Conservation (phyloP, 768 basidiomycete genomes). For the Mycena albidolilacea region DNA sequence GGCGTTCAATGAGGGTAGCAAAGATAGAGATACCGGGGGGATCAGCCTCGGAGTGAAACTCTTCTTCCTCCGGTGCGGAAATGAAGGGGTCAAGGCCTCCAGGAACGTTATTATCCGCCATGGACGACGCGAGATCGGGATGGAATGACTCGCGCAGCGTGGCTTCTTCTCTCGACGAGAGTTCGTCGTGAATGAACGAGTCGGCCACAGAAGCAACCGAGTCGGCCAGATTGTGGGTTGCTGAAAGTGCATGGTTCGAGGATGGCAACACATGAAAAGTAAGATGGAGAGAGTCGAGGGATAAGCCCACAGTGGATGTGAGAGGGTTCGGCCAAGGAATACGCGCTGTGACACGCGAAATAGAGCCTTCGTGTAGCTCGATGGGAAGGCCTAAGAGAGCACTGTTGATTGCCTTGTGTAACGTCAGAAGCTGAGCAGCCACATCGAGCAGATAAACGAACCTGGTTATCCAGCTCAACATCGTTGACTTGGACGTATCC, state of each 20-base stretch:
- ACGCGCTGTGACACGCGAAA: slow-evolving; percentile 81
- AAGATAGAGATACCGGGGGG: slow-evolving; percentile 86
- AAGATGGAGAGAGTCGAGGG: slow-evolving; percentile 77
- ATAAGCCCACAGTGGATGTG: slow-evolving; percentile 79
- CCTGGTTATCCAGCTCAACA: slow-evolving; percentile 83
- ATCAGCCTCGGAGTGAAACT: slow-evolving; percentile 63
- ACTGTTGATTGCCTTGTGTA: slow-evolving; percentile 81
- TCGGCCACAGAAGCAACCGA: slow-evolving; percentile 91
- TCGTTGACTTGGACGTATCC: slow-evolving; percentile 91
- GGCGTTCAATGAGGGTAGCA: slow-evolving; percentile 82
- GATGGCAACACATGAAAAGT: slow-evolving; percentile 65
- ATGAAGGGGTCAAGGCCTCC: slow-evolving; percentile 77
- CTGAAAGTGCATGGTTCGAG: slow-evolving; percentile 40
- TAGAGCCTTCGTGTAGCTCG: slow-evolving; percentile 75
- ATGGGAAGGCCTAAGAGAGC: slow-evolving; percentile 78
- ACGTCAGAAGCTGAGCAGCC: slow-evolving; percentile 27
- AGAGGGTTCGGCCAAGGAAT: slow-evolving; percentile 92
- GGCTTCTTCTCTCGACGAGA: slow-evolving; percentile 79
- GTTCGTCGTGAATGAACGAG: slow-evolving; percentile 88
- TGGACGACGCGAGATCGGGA: slow-evolving; percentile 52
- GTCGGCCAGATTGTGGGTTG: slow-evolving; percentile 69
- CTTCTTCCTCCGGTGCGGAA: slow-evolving; percentile 57
- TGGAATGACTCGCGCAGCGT: slow-evolving; percentile 80
- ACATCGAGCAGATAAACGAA: slow-evolving; percentile 52
- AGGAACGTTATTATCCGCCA: slow-evolving; percentile 67